Percentiles rank a stretch among this genome's conserved stretches.
Conservation (phyloP, 257 asterid species). For the Nicotiana attenuata region DNA sequence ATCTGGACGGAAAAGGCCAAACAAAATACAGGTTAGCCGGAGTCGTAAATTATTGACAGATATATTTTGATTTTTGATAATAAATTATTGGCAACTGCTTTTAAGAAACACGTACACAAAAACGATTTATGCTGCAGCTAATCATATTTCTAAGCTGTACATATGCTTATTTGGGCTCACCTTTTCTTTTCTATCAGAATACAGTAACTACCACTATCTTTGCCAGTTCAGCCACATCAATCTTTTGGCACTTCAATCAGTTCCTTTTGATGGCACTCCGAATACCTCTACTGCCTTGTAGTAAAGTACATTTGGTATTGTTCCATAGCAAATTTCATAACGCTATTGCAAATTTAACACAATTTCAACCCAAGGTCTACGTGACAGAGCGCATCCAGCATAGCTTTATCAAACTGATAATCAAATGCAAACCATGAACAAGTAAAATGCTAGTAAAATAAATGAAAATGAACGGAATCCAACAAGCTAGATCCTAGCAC, state of each 20-base stretch:
- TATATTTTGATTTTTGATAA: background rate
- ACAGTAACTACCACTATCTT: background rate
- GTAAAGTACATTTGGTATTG: background rate
- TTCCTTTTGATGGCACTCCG: background rate
- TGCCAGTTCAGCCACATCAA: background rate
- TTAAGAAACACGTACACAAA: background rate
- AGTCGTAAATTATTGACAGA: background rate
- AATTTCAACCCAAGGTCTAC: background rate
- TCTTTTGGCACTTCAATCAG: background rate
- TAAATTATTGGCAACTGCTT: background rate
- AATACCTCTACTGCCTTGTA: background rate
- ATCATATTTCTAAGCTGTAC: background rate
- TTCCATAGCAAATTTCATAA: background rate
- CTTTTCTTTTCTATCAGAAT: background rate
- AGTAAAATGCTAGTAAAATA: background rate
- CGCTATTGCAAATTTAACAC: background rate
- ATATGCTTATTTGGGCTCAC: background rate
- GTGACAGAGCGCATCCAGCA: background rate
- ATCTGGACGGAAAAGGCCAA: background rate
- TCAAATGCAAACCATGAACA: conserved; percentile 1
- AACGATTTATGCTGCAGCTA: background rate
- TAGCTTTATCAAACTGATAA: background rate
- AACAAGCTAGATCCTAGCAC: background rate
- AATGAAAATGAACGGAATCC: background rate
- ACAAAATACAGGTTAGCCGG: background rate